A percentile compares a stretch with the other conserved stretches of the same genome.
Evolutionary conservation across 768 basidiomycete genomes (phyloP).

Genomic region (Boletus rufocinnamomeus): DNA sequence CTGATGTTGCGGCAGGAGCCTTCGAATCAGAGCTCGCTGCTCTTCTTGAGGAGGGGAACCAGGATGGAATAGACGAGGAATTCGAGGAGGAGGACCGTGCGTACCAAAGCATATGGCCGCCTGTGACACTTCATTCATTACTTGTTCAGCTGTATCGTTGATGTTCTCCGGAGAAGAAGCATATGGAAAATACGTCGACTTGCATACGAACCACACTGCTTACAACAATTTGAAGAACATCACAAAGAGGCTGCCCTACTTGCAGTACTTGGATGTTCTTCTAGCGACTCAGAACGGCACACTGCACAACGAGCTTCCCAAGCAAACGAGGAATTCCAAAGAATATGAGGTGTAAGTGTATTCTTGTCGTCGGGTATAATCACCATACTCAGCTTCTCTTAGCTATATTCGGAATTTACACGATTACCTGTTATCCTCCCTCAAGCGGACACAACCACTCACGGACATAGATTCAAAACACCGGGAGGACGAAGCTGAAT

Average conservation of each 20-base stretch:
- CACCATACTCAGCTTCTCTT: slow-evolving; percentile 10
- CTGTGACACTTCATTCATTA: slow-evolving; percentile 11
- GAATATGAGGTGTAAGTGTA: slow-evolving; percentile 77
- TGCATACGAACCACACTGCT: slow-evolving; percentile 84
- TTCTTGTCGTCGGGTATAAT: slow-evolving; percentile 5
- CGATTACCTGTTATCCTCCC: slow-evolving; percentile 82
- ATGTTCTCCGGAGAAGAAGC: slow-evolving; percentile 96
- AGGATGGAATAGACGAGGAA: slow-evolving; percentile 69
- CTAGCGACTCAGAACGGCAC: slow-evolving; percentile 59
- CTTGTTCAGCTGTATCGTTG: slow-evolving; percentile 63
- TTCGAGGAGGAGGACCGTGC: slow-evolving; percentile 82
- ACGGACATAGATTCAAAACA: slow-evolving; percentile 73
- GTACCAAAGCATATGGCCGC: slow-evolving; percentile 35
- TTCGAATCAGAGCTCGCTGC: slow-evolving; percentile 84
- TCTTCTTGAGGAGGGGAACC: slow-evolving; percentile 75
- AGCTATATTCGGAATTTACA: slow-evolving; percentile 87
- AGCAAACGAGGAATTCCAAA: slow-evolving; percentile 65
- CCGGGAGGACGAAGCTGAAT: slow-evolving; percentile 63
- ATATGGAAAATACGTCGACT: slow-evolving; percentile 92
- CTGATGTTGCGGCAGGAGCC: slow-evolving; percentile 78
- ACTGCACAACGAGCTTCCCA: slow-evolving; percentile 69
- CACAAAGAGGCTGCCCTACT: slow-evolving; percentile 81
- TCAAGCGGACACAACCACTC: slow-evolving; percentile 82
- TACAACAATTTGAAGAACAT: slow-evolving; percentile 90
- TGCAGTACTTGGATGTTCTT: slow-evolving; percentile 92